These are phyloP conservation scores for Globisporangium barbulae DNA, from an alignment of 352 stramenopile genomes.

Conservation along the genomic window DNA sequence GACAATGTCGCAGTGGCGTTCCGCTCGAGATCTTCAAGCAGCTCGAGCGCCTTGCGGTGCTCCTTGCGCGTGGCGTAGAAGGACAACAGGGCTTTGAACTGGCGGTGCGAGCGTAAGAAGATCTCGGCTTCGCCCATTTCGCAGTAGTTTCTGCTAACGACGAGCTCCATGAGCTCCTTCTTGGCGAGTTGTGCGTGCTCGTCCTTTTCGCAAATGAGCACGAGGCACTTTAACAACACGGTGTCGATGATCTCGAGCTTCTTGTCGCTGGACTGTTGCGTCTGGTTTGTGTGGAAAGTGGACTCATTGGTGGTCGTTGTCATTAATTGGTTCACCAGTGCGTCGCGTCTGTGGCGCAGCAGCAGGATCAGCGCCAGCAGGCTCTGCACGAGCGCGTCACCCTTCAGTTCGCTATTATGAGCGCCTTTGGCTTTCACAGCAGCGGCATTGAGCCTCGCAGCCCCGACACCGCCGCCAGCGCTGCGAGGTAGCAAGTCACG, in stretches of 20 bases:
- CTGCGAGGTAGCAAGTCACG: slow-evolving; percentile 68
- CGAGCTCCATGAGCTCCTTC: slow-evolving; percentile 50
- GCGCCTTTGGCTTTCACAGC: slow-evolving; percentile 14
- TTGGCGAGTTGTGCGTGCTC: slow-evolving; percentile 34
- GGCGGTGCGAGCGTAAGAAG: slow-evolving; percentile 67
- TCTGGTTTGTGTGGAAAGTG: neutral
- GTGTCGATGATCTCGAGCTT: slow-evolving; percentile 67
- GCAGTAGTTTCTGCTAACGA: slow-evolving; percentile 51
- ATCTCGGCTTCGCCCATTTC: slow-evolving; percentile 75
- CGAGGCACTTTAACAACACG: slow-evolving; percentile 80
- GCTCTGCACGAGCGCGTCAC: slow-evolving; percentile 46
- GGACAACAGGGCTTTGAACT: slow-evolving; percentile 52
- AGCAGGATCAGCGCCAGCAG: slow-evolving; percentile 55
- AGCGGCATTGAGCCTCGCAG: slow-evolving; percentile 6
- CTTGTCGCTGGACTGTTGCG: slow-evolving; percentile 1
- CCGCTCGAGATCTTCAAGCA: slow-evolving; percentile 76
- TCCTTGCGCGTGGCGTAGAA: slow-evolving; percentile 73
- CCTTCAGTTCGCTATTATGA: slow-evolving; percentile 25
- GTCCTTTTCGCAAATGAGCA: slow-evolving; percentile 50
- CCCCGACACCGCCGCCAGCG: slow-evolving; percentile 19
- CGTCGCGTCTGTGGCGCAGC: slow-evolving; percentile 39
- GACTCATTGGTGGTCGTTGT: neutral
- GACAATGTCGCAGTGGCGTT: slow-evolving; percentile 19
- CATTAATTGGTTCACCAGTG: slow-evolving; percentile 11
- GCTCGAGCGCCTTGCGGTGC: slow-evolving; percentile 75